These are phyloP conservation scores for Cryptococcus sp. DNA, from an alignment of 1,284 basidiomycete species.

Conservation along the genomic window DNA sequence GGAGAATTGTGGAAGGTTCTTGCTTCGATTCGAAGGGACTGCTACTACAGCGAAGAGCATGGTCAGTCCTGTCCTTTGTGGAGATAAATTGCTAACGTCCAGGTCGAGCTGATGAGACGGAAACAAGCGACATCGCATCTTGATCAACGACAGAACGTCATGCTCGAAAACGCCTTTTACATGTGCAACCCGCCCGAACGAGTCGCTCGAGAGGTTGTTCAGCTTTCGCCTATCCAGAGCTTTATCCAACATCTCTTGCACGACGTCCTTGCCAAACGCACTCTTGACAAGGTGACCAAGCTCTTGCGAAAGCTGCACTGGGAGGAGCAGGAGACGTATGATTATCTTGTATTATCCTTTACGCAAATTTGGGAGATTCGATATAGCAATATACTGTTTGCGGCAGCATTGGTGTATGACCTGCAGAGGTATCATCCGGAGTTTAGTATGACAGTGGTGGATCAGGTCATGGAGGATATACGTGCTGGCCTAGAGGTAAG, in stretches of 20 bases:
- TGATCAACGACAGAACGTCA: constrained; percentile 77
- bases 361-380: constrained; percentile 96
- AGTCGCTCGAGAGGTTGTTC: constrained; percentile 73
- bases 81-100: constrained; percentile 10
- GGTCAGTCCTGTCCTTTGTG: constrained; percentile 8
- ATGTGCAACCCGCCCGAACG: constrained; percentile 98
- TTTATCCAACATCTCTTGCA: constrained; percentile 92
- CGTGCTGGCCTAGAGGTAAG: constrained; percentile 72
- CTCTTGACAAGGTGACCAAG: constrained; percentile 87
- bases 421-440: constrained; percentile 85
- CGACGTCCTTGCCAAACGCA: constrained; percentile 82
- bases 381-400: constrained; percentile 79
- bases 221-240: constrained; percentile 79
- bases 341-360: constrained; percentile 66
- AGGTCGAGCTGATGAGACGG: constrained; percentile 89
- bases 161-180: constrained; percentile 98
- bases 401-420: constrained; percentile 91
- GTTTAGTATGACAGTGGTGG: constrained; percentile 81
- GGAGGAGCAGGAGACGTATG: constrained; percentile 60
- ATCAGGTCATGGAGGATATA: constrained; percentile 90
- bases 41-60: constrained; percentile 62
- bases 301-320: constrained; percentile 90
- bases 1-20: constrained; percentile 89
- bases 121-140: constrained; percentile 90
- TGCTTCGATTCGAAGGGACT: constrained; percentile 83